Evolutionary conservation across 2,329 filamentous ascomycete species (phyloP).

Genomic region (Botrytis byssoidea): DNA sequence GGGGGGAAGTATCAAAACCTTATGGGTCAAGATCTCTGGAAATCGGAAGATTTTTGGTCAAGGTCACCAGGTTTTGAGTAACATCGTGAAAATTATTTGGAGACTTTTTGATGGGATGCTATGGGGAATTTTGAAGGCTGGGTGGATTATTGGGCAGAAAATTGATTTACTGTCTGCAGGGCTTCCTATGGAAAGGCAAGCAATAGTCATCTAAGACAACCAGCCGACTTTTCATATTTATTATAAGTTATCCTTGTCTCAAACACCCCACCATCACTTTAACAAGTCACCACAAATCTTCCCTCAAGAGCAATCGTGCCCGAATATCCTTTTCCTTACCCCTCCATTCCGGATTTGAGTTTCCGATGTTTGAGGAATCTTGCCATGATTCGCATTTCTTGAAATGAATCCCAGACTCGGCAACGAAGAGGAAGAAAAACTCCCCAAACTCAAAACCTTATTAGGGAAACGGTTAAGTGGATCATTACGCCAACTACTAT

Average conservation of each 20-base stretch:
- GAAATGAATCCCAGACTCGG: background rate
- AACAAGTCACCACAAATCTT: background rate
- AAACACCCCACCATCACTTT: constrained; percentile 2
- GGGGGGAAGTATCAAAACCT: background rate
- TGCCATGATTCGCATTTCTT: background rate
- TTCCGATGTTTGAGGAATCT: background rate
- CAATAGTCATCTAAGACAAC: background rate
- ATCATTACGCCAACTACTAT: background rate
- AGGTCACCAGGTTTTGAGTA: constrained; percentile 3
- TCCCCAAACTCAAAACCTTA: constrained; percentile 1
- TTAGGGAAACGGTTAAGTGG: background rate
- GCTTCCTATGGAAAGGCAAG: background rate
- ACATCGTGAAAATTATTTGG: background rate
- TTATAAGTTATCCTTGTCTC: background rate
- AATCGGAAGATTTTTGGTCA: constrained; percentile 1
- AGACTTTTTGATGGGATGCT: background rate
- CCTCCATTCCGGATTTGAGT: constrained; percentile 9
- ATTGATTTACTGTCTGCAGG: constrained; percentile 1
- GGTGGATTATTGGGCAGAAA: constrained; percentile 4
- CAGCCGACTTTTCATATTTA: constrained; percentile 3
- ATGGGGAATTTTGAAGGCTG: constrained; percentile 7
- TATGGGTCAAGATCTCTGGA: background rate
- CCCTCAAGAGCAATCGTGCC: background rate
- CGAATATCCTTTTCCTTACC: background rate
- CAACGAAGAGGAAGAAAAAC: background rate